Percentiles rank a stretch among this genome's conserved stretches.
phyloP scores from a whole-genome alignment of 2,329 filamentous ascomycete genomes.

The Elsinoe fawcettii region DNA sequence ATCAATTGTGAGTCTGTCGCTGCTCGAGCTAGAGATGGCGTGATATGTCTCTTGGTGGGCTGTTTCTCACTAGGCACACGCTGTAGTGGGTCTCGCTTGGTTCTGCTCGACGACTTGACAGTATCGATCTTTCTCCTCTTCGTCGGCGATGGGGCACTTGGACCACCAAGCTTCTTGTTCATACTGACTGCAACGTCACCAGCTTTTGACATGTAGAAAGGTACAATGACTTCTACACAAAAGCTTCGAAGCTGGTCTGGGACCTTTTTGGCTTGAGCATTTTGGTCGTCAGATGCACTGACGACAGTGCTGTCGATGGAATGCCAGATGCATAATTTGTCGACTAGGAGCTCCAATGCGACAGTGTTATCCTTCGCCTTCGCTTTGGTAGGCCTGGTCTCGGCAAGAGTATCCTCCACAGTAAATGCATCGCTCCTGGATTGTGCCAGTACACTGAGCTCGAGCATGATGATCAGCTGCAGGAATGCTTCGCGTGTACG shows the following conservation, averaged over 20 bases:
- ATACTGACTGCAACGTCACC: conserved; percentile 62
- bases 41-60: conserved; percentile 43
- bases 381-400: conserved; percentile 34
- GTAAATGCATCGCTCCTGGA: background rate
- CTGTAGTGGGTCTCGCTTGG: conserved; percentile 48
- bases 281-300: conserved; percentile 18
- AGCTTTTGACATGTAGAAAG: conserved; percentile 72
- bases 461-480: conserved; percentile 71
- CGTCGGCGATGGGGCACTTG: conserved; percentile 51
- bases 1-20: conserved; percentile 54
- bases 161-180: conserved; percentile 69
- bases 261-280: conserved; percentile 21
- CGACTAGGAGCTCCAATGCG: conserved; percentile 64
- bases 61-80: conserved; percentile 52
- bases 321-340: conserved; percentile 77
- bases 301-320: conserved; percentile 59
- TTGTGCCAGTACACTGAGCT: conserved; percentile 56
- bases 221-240: conserved; percentile 70
- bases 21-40: conserved; percentile 60
- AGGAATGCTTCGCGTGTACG: conserved; percentile 70
- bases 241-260: conserved; percentile 65
- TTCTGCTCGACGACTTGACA: conserved; percentile 33
- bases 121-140: conserved; percentile 35
- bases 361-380: conserved; percentile 59
- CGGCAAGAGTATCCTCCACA: background rate